These are phyloP conservation scores for Mangifera indica DNA, from an alignment of 345 rosid species.

Conservation along the genomic window DNA sequence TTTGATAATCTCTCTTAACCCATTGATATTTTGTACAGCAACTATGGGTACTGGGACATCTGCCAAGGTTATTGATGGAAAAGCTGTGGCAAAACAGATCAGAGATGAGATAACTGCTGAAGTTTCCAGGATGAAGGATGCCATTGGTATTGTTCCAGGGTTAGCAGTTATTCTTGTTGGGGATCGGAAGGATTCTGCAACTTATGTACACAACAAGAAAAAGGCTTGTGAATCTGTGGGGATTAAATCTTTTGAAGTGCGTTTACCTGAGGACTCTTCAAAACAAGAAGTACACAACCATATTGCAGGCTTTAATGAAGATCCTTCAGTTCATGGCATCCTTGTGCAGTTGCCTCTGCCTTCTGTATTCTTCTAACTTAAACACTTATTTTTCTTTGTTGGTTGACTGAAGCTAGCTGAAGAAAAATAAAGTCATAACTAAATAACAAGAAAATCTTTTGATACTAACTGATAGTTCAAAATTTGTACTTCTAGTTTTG, in stretches of 20 bases:
- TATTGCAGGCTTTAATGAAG: slow-evolving; percentile 58
- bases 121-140: slow-evolving; percentile 76
- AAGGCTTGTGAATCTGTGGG: slow-evolving; percentile 83
- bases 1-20: not conserved
- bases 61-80: slow-evolving; percentile 77
- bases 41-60: slow-evolving; percentile 31
- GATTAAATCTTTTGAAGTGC: slow-evolving; percentile 66
- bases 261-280: slow-evolving; percentile 53
- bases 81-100: slow-evolving; percentile 61
- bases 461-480: not conserved
- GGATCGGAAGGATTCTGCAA: slow-evolving; percentile 75
- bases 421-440: not conserved
- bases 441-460: not conserved
- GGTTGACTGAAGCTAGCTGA: not conserved
- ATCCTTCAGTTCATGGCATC: slow-evolving; percentile 82
- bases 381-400: slow-evolving; percentile 5
- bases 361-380: slow-evolving; percentile 45
- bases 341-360: slow-evolving; percentile 90
- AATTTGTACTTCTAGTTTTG: not conserved
- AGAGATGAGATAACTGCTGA: slow-evolving; percentile 65
- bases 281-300: slow-evolving; percentile 65
- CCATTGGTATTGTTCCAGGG: slow-evolving; percentile 68
- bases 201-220: slow-evolving; percentile 84
- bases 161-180: slow-evolving; percentile 85
- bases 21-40: slow-evolving; percentile 26